A percentile compares a stretch with the other conserved stretches of the same genome.
Conservation (phyloP, 306 rosid species). For the Glycine latifolia region DNA sequence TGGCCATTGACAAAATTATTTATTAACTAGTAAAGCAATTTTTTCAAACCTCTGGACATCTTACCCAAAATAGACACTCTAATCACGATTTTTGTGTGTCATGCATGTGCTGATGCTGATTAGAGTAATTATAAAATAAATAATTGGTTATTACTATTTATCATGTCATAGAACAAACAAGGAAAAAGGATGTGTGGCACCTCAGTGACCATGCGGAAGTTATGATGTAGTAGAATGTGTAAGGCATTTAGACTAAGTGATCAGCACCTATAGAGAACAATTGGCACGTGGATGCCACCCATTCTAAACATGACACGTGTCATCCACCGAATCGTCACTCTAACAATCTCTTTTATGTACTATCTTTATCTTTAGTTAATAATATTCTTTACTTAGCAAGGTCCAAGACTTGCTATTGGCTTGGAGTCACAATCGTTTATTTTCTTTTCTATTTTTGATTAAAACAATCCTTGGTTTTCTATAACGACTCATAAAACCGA, state of each 20-base stretch:
- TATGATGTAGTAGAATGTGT: too few species aligned
- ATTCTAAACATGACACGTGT: constrained; percentile 41
- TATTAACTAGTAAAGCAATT: background rate
- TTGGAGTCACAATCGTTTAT: background rate
- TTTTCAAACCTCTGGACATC: too few species aligned
- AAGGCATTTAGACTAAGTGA: too few species aligned
- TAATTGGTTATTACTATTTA: too few species aligned
- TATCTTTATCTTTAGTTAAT: background rate
- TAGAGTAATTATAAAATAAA: too few species aligned
- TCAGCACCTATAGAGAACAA: background rate
- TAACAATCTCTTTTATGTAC: background rate
- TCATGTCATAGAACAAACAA: too few species aligned
- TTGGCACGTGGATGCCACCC: constrained; percentile 40
- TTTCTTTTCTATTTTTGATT: background rate
- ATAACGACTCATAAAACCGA: background rate
- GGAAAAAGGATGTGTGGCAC: too few species aligned
- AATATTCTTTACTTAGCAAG: background rate
- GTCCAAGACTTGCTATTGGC: too few species aligned
- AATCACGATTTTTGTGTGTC: too few species aligned
- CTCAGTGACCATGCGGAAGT: too few species aligned
- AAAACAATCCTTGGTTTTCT: constrained; percentile 5
- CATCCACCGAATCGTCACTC: constrained; percentile 33
- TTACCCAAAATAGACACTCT: background rate
- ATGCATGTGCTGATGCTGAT: too few species aligned
- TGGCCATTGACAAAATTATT: background rate